phyloP scores from a whole-genome alignment of 1,284 basidiomycete genomes.

The Leccinum solheimii region DNA sequence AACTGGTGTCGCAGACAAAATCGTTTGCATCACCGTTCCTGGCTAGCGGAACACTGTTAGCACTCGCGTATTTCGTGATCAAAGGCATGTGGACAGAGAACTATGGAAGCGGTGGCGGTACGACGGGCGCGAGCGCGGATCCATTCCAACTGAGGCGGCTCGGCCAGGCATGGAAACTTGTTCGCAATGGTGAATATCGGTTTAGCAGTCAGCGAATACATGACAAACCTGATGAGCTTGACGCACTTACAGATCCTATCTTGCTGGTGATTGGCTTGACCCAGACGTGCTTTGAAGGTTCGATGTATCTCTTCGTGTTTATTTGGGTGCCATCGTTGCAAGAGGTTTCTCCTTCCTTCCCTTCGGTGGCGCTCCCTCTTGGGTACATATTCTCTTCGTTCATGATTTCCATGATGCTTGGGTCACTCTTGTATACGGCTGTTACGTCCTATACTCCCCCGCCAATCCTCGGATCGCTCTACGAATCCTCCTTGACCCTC shows the following conservation, averaged over 20 bases:
- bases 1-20: slow-evolving; percentile 49
- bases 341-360: slow-evolving; percentile 46
- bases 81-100: slow-evolving; percentile 64
- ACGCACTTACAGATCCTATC: slow-evolving; percentile 44
- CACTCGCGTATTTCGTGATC: slow-evolving; percentile 58
- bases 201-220: background rate
- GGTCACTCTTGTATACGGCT: slow-evolving; percentile 65
- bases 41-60: slow-evolving; percentile 56
- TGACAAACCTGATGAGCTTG: slow-evolving; percentile 1
- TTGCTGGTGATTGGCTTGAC: slow-evolving; percentile 69
- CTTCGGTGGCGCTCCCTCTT: slow-evolving; percentile 49
- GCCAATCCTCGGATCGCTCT: slow-evolving; percentile 23
- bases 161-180: slow-evolving; percentile 57
- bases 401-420: slow-evolving; percentile 80
- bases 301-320: slow-evolving; percentile 82
- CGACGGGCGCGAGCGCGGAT: slow-evolving; percentile 33
- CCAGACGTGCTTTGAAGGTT: slow-evolving; percentile 78
- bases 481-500: slow-evolving; percentile 49
- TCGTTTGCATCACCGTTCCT: slow-evolving; percentile 64
- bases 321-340: slow-evolving; percentile 76
- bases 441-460: slow-evolving; percentile 44
- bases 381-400: slow-evolving; percentile 77
- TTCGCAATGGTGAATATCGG: slow-evolving; percentile 48
- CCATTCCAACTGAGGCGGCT: slow-evolving; percentile 56
- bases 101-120: slow-evolving; percentile 51